Evolutionary conservation across 2,329 filamentous ascomycete genomes (phyloP), one percentile per base, ranked within the genome.

Genomic region (Ophiocordyceps sinensis): DNA sequence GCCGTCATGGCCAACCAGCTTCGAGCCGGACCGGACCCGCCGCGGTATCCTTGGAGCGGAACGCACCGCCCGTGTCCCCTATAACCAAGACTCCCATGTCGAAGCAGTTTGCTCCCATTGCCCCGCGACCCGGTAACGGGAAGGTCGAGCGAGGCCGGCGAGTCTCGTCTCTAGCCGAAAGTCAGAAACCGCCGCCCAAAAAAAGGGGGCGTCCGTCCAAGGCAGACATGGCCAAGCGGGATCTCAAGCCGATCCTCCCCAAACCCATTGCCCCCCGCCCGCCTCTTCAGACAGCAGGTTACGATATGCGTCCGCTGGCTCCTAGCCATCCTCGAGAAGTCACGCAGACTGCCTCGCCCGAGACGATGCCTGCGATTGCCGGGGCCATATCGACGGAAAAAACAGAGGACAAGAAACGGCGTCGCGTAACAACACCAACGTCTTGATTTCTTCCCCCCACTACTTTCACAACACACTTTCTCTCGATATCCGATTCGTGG

Each of bases 131-230:
- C 14, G 19, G 47, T 4, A 46, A 43, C 37, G 47, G 43, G 8
- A 32, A 39, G 17, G 34, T 21, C 26, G 44, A 48, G 17, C 30
- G 19, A 28, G 28, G 23, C 12, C 35, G 11, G n/a, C 17, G 6
- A 6, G 29, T 3, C 28, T 13, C 38, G 28, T 17, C 14, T 34
- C 15, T 12, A 4, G 28, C 17, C 26, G 23, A 34, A 36, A 37
- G 19, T 15, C 30, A 11, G 37, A 41, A 23, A 28, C 37, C 42
- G 2, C 45, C 55, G 2, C 45, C 55, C n/a, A 66, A 60, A 47
- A 69, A 68, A 51, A 60, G 66, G 44, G 67, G 67, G 2, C 59
- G 67, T 32, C 67, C 67, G 5, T 62, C 66, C 11, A 62, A 66
- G 41, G 59, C 62, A 12, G 66, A 68, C 41, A 66, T 62, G 47